Base-by-base conservation (phyloP, 2,329 filamentous ascomycete genomes). In the Paradendryphiella salina region DNA sequence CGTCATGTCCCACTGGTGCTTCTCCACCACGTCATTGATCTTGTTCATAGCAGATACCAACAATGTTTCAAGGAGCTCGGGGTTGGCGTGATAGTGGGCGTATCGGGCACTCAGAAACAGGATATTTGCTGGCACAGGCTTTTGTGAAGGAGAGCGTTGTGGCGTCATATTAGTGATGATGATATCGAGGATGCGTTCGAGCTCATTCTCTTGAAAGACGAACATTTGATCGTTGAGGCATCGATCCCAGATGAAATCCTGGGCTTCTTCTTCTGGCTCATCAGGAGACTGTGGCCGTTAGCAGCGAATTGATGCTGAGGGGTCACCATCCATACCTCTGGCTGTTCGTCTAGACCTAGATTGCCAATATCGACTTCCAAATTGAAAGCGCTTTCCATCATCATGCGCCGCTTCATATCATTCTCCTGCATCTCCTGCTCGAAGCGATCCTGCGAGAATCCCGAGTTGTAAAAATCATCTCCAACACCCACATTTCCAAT, bases 141-240 rank as follows among this genome's bases (percentile, higher is more conserved):
- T 99, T 70, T 99, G 94, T n/a, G 91, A 89, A 0, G 92, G 90
- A 23, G 93, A 96, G 63, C 94, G 82, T 75, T 96, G 92, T 1
- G 94, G 94, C 0, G 90, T 95, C 94, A 99, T 97, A 66, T 94
- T 93, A 55, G 93, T 97, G 69, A 99, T 96, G 69, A 97, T 86
- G 47, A 97, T 94, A 69, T 96, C 89, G 60, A 99, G 82, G 65
- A 99, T 96, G 51, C 87, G 86, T 51, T 93, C 88, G 43, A 99
- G 82, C 69, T 99, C 93, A 69, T 85, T 87, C 62, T 97, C 93
- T 72, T 99, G 94, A 71, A 99, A 99, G 31, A 99, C 94, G 71
- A 99, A 99, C 94, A 99, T 99, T 72, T 99, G 94, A 71, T 99
- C 94, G 70, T 96, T 90, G 40, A 96, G 79, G 73, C 94, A 99